Conservation (phyloP, 176 grass and related monocot genomes). For the Pontederia crassipes region DNA sequence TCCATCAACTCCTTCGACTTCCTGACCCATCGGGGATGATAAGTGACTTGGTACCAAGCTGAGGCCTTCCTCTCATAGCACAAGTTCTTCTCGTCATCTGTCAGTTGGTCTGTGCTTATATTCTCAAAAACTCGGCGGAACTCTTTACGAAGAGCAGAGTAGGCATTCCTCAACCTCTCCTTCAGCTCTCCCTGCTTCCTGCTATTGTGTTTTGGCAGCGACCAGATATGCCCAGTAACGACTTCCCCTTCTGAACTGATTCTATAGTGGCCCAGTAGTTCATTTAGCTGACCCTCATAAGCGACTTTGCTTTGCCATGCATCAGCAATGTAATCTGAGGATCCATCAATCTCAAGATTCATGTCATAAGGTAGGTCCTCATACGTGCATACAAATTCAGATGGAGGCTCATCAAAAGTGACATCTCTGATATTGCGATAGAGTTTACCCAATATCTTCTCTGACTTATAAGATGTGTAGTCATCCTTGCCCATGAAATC, state of each 20-base stretch:
- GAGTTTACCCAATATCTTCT: conserved; percentile 50
- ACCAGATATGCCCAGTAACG: conserved; percentile 74
- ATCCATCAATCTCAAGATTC: conserved; percentile 63
- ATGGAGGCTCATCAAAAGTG: conserved; percentile 16
- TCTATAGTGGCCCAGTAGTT: conserved; percentile 48
- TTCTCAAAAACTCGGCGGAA: conserved; percentile 43
- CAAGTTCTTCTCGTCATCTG: conserved; percentile 37
- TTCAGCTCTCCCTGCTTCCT: conserved; percentile 67
- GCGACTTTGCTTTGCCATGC: conserved; percentile 51
- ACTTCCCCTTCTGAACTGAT: conserved; percentile 69
- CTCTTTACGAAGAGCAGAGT: conserved; percentile 48
- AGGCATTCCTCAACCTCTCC: conserved; percentile 68
- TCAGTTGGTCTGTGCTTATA: conserved; percentile 24
- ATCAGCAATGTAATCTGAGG: conserved; percentile 40
- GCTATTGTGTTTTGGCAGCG: conserved; percentile 47
- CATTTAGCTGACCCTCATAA: conserved; percentile 51
- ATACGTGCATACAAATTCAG: conserved; percentile 27
- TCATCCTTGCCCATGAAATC: conserved; percentile 93
- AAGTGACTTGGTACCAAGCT: conserved; percentile 88
- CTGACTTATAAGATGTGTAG: conserved; percentile 53
- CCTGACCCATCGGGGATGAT: conserved; percentile 54
- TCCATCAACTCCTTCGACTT: conserved; percentile 33
- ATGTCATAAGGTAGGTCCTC: conserved; percentile 59
- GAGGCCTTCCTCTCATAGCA: conserved; percentile 63
- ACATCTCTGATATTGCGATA: conserved; percentile 36